Conservation (phyloP, 1,139 yeast genomes). For the Protomyces pachydermus region DNA sequence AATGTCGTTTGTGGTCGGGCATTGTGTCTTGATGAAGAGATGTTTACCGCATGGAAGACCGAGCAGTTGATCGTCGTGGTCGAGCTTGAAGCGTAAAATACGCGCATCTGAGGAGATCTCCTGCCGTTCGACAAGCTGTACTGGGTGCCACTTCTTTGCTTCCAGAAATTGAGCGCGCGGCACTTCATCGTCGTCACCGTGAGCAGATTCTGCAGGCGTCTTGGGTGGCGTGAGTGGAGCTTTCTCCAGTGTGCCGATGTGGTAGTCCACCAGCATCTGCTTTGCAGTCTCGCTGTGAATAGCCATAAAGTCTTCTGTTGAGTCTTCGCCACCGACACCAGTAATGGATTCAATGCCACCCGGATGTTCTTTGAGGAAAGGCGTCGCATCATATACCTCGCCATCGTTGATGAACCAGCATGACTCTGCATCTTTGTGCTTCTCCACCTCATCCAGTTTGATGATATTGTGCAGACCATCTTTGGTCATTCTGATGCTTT, state of each 20-base stretch:
- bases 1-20: conserved; percentile 31
- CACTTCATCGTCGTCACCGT: conserved; percentile 1
- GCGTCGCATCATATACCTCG: conserved; percentile 72
- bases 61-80: conserved; percentile 58
- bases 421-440: conserved; percentile 42
- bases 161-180: conserved; percentile 30
- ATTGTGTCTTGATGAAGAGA: conserved; percentile 52
- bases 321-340: conserved; percentile 58
- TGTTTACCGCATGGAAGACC: conserved; percentile 70
- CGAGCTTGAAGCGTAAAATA: conserved; percentile 66
- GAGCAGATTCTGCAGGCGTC: conserved; percentile 11
- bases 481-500: conserved; percentile 31
- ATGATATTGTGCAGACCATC: conserved; percentile 29
- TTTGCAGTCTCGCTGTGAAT: conserved; percentile 39
- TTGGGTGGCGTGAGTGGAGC: conserved; percentile 16
- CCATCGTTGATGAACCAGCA: conserved; percentile 48
- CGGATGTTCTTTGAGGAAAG: conserved; percentile 77
- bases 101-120: conserved; percentile 46
- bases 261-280: conserved; percentile 32
- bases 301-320: conserved; percentile 49
- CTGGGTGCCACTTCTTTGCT: conserved; percentile 33
- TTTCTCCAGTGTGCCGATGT: conserved; percentile 31
- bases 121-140: conserved; percentile 23
- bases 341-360: conserved; percentile 52
- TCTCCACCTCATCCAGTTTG: conserved; percentile 48